Evolutionary conservation across 345 rosid genomes (phyloP).

Genomic region (Eucalyptus paniculata): DNA sequence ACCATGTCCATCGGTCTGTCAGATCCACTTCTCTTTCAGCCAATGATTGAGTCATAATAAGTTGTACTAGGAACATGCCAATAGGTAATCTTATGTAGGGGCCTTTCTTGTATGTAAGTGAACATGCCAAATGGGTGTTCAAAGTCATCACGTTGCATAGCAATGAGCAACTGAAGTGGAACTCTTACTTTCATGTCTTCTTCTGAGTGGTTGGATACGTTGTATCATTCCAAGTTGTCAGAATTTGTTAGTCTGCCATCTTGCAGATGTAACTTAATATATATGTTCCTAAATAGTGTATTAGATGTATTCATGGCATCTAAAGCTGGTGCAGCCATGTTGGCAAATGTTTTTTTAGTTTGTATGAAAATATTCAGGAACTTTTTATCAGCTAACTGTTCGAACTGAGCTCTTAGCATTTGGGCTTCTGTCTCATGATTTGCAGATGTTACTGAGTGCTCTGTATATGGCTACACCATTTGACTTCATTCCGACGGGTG

Average conservation of each 20-base stretch:
- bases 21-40: background rate
- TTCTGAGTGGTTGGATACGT: background rate
- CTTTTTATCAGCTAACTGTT: background rate
- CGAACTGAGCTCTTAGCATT: background rate
- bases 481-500: conserved; percentile 67
- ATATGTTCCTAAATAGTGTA: background rate
- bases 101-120: background rate
- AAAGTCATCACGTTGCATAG: background rate
- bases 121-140: background rate
- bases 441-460: conserved; percentile 53
- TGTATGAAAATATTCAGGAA: background rate
- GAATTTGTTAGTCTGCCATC: background rate
- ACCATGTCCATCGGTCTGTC: background rate
- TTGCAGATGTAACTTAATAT: background rate
- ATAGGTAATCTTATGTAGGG: background rate
- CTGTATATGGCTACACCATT: conserved; percentile 58
- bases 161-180: background rate
- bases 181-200: background rate
- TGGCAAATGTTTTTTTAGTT: background rate
- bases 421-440: background rate
- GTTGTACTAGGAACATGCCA: background rate
- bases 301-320: background rate
- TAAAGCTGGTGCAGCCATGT: background rate
- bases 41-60: background rate
- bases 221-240: background rate